These are phyloP conservation scores for Scheffersomyces ergatensis DNA, from an alignment of 805 yeast genomes.

Conservation along the genomic window DNA sequence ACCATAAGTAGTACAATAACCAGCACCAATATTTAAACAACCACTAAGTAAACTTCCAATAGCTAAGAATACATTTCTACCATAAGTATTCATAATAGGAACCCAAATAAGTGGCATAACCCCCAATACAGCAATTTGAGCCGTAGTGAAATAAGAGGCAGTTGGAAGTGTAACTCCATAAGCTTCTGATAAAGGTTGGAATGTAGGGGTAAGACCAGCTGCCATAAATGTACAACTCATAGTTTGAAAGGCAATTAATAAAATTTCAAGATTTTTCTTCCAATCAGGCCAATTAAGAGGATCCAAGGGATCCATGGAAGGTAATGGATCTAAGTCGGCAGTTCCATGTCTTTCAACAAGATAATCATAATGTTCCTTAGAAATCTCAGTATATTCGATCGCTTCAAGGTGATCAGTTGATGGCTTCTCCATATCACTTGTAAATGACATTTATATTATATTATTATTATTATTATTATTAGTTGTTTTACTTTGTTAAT, in stretches of 20 bases:
- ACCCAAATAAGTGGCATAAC: slow-evolving; percentile 11
- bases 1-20: slow-evolving; percentile 10
- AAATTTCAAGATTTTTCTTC: slow-evolving; percentile 5
- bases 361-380: slow-evolving; percentile 2
- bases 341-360: slow-evolving; percentile 11
- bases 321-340: slow-evolving; percentile 8
- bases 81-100: slow-evolving; percentile 12
- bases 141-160: slow-evolving; percentile 9
- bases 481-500: too few species aligned
- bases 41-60: slow-evolving; percentile 5
- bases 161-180: slow-evolving; percentile 4
- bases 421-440: too few species aligned
- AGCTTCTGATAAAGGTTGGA: slow-evolving; percentile 4
- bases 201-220: slow-evolving; percentile 12
- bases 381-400: too few species aligned
- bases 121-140: slow-evolving; percentile 11
- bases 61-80: slow-evolving; percentile 6
- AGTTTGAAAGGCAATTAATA: slow-evolving; percentile 9
- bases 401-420: too few species aligned
- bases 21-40: slow-evolving; percentile 11
- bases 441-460: too few species aligned
- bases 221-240: slow-evolving; percentile 12
- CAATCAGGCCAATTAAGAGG: slow-evolving; percentile 13
- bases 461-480: too few species aligned
- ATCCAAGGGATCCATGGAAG: slow-evolving; percentile 9